Conservation (phyloP, 2,329 filamentous ascomycete species). For the Lachnellula hyalina region DNA sequence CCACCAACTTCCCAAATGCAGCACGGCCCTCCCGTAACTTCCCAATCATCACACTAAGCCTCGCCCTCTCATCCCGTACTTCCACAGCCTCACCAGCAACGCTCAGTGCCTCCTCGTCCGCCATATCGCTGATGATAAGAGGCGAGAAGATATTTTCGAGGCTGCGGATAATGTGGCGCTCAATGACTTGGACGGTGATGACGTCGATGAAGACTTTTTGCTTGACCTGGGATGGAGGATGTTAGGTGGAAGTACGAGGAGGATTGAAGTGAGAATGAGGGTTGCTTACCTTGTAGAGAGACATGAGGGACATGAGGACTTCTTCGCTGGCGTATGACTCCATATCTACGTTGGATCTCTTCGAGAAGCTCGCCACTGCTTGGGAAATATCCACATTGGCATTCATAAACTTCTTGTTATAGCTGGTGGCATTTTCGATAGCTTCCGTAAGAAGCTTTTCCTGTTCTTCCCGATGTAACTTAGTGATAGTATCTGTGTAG, state of each 20-base stretch:
- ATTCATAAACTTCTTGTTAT: too few species aligned
- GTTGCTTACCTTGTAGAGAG: constrained; percentile 30
- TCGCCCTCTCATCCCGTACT: constrained; percentile 16
- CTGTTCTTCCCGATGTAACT: constrained; percentile 12
- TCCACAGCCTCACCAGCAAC: constrained; percentile 26
- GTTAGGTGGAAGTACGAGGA: not conserved
- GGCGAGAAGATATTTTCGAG: constrained; percentile 29
- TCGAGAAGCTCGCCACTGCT: constrained; percentile 2
- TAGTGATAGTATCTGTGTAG: constrained; percentile 30
- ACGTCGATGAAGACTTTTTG: constrained; percentile 31
- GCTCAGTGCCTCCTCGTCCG: constrained; percentile 19
- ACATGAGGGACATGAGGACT: constrained; percentile 25
- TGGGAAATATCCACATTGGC: constrained; percentile 4
- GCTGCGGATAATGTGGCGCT: constrained; percentile 28
- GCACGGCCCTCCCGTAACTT: constrained; percentile 23
- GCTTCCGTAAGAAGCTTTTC: not conserved
- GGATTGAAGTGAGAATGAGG: not conserved
- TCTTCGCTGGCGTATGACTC: constrained; percentile 28
- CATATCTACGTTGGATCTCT: constrained; percentile 21
- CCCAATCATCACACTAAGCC: constrained; percentile 23
- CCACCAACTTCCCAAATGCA: not conserved
- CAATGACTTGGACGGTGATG: constrained; percentile 31
- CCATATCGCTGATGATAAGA: constrained; percentile 19
- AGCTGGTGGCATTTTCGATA: too few species aligned
- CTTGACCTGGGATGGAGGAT: constrained; percentile 19